Base-by-base conservation (phyloP, 1,139 yeast species). In the Zhuliangozyma blackwelliae region DNA sequence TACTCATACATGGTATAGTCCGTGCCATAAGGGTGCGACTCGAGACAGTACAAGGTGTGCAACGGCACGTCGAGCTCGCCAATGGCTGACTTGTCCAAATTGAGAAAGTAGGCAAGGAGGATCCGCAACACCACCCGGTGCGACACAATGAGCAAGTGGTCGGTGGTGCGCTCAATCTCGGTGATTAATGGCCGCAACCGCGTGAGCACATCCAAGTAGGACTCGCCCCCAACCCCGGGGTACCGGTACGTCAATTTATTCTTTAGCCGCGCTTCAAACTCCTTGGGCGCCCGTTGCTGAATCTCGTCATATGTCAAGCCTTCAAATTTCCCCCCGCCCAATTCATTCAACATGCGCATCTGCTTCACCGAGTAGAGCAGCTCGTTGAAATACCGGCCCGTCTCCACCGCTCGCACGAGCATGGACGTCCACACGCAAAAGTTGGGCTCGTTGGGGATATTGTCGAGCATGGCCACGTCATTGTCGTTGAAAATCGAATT, bases 161-260 rank as follows among this genome's bases (percentile, higher is more conserved):
- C 96, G 11, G 88, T 84, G 40, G 95, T 86, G 49, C 97, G 73
- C 61, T 92, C 98, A 35, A 92, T 74, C 57, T 92, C 98, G 10
- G 90, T 89, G 45, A 92, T 90, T 28, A 92, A 77, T 1, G 97
- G 95, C 40, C 96, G 72, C 41, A 92, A 69, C 43, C 98, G 72
- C 45, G 90, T 87, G 51, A 92, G 83, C 5, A 90, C 98, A 61
- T 92, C 98, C 49, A 90, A 65, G 51, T 90, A 90, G 0, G 95
- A 85, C 61, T 90, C 97, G 26, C 97, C 97, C n/a, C 97, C 96
- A 37, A 88, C 86, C 9, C 97, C 97, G 2, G 97, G 97, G 55
- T 89, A 90, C 47, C 97, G 68, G 60, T 89, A 90, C 22, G 82
- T 68, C 50, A 90, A 70, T 61, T 90, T 90, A 57, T 87, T 83